Evolutionary conservation across 1,284 basidiomycete genomes (phyloP), one percentile per base, ranked within the genome.

Genomic region (Ceratobasidium sp.): DNA sequence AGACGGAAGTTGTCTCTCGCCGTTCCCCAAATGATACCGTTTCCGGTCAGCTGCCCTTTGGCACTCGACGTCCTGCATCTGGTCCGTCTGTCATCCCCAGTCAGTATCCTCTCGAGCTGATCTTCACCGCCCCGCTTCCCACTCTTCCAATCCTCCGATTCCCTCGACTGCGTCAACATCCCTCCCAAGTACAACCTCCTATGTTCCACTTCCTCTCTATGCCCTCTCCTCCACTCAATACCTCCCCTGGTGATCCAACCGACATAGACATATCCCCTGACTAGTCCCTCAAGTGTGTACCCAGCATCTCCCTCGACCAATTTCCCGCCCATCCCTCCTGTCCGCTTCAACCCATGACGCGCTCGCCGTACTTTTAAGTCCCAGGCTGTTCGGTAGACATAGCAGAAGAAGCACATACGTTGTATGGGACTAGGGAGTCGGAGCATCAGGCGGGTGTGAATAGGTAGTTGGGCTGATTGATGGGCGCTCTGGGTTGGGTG

Each of bases 401-500:
- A 87, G 73, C 89, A 87, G 76, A 96, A 83, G 83, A 95, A 95
- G 80, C 89, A 91, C 94, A 95, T 81, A 90, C 89, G 72, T 87
- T 86, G 82, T 90, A 95, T 11, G 92, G 94, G 2, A 88, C 85
- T 82, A 95, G 87, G 46, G 87, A 87, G 32, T 88, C 89, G 73
- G 90, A 84, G 78, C 88, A 90, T 82, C 88, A 90, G 5, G 88
- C 92, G 6, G 92, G 84, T 0, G 92, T 85, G 1, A 93, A 95
- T 66, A 93, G 84, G 80, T 95, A 95, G 74, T 95, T 87, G 7
- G 92, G 91, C 91, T 84, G 73, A 95, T 90, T 21, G 88, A 83
- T 1, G 94, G 94, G 52, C 92, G 91, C 80, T 90, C 93, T 94
- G 78, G 55, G 73, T 26, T n/a, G 38, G 13, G 69, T 62, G 13